Evolutionary conservation across 495 filamentous ascomycete species (phyloP).

Genomic region (Hyaloscypha hepaticicola): DNA sequence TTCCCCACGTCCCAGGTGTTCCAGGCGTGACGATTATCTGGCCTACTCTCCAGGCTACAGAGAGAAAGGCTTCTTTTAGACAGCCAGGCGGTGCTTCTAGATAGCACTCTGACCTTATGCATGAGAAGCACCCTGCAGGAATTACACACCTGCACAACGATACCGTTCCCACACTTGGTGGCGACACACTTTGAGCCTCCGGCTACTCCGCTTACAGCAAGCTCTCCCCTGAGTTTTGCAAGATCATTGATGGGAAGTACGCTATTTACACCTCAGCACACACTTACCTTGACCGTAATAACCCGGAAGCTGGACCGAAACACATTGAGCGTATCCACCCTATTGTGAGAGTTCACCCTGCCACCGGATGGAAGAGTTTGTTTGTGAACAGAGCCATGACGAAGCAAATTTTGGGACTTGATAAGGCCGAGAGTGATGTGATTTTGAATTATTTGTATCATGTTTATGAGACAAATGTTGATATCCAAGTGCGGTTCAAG

Average conservation of each 20-base stretch:
- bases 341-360: conserved; percentile 69
- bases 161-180: conserved; percentile 62
- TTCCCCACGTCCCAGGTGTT: conserved; percentile 65
- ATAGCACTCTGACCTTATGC: conserved; percentile 71
- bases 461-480: conserved; percentile 72
- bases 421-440: conserved; percentile 59
- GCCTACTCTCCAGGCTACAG: conserved; percentile 61
- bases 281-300: conserved; percentile 62
- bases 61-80: conserved; percentile 56
- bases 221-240: conserved; percentile 65
- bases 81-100: conserved; percentile 61
- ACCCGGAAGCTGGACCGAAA: conserved; percentile 60
- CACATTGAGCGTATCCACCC: conserved; percentile 65
- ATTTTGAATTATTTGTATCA: conserved; percentile 61
- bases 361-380: conserved; percentile 77
- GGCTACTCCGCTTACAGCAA: conserved; percentile 72
- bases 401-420: conserved; percentile 64
- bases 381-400: conserved; percentile 65
- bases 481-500: conserved; percentile 67
- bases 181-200: conserved; percentile 71
- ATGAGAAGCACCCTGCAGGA: conserved; percentile 68
- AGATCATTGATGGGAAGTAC: conserved; percentile 65
- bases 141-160: conserved; percentile 70
- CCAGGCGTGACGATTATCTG: conserved; percentile 66
- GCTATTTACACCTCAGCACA: conserved; percentile 68